Evolutionary conservation across 495 filamentous ascomycete species (phyloP).

Genomic region (Xeromyces bisporus): DNA sequence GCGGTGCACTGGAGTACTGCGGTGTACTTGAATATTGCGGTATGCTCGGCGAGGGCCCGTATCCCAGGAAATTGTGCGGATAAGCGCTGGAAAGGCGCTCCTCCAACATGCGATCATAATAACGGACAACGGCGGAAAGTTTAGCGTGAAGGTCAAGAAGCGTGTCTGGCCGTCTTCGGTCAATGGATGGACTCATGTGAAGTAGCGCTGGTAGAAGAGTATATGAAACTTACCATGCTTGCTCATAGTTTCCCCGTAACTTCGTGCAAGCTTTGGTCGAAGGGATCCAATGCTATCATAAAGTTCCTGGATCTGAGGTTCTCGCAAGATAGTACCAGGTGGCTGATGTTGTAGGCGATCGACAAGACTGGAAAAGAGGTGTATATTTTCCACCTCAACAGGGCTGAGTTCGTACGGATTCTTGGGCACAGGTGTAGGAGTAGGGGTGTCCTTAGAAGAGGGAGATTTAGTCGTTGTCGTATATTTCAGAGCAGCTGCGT

Average conservation of each 20-base stretch:
- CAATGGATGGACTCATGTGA: conserved; percentile 7
- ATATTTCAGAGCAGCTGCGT: conserved; percentile 65
- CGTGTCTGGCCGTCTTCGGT: conserved; percentile 41
- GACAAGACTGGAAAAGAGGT: conserved; percentile 85
- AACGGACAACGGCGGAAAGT: conserved; percentile 90
- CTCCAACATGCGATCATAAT: conserved; percentile 96
- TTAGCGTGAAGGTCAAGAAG: conserved; percentile 89
- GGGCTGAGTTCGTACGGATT: conserved; percentile 90
- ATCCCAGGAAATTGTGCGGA: conserved; percentile 50
- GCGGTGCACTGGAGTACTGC: too few species aligned
- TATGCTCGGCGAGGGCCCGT: conserved; percentile 27
- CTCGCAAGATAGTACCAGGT: conserved; percentile 82
- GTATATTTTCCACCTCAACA: conserved; percentile 93
- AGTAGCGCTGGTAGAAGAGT: background rate
- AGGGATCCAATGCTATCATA: conserved; percentile 91
- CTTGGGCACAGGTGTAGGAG: conserved; percentile 41
- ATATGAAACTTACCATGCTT: conserved; percentile 63
- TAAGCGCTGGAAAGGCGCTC: conserved; percentile 88
- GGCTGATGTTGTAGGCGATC: conserved; percentile 91
- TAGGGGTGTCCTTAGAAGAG: conserved; percentile 10
- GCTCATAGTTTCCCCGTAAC: conserved; percentile 98
- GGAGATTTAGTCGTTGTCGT: conserved; percentile 24
- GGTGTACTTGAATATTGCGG: conserved; percentile 38
- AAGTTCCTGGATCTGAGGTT: conserved; percentile 94
- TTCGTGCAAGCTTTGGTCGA: conserved; percentile 84